These are phyloP conservation scores for Haplosporangium sp. DNA, from an alignment of 371 early-diverging fungal genomes.

Conservation along the genomic window DNA sequence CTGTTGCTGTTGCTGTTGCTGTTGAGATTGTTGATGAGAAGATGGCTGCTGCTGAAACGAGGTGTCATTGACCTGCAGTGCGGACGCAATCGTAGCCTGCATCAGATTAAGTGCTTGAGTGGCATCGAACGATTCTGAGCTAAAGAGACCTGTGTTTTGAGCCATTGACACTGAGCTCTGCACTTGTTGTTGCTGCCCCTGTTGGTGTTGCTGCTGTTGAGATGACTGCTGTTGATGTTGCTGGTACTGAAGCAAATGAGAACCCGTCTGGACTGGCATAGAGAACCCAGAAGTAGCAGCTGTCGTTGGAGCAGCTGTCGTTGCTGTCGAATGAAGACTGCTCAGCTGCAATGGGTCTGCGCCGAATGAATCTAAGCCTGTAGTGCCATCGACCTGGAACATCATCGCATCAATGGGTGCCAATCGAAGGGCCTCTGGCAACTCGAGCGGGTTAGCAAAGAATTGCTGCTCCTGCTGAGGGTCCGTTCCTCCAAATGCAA, in stretches of 20 bases:
- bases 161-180: conserved; percentile 18
- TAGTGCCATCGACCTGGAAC: conserved; percentile 28
- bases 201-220: conserved; percentile 11
- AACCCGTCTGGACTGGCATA: conserved; percentile 10
- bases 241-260: conserved; percentile 27
- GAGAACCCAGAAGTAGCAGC: conserved; percentile 9
- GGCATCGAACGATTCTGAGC: conserved; percentile 2
- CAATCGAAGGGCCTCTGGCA: conserved; percentile 48
- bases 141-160: not conserved
- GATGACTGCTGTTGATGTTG: conserved; percentile 8
- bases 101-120: conserved; percentile 26
- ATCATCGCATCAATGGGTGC: conserved; percentile 47
- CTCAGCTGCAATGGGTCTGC: conserved; percentile 16
- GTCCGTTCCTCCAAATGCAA: conserved; percentile 52
- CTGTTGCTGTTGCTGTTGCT: conserved; percentile 25
- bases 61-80: conserved; percentile 5
- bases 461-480: conserved; percentile 55
- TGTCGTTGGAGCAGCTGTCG: no score
- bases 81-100: conserved; percentile 26
- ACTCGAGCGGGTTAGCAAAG: conserved; percentile 51
- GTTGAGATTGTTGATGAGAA: conserved; percentile 14
- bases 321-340: conserved; percentile 16
- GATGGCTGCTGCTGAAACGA: conserved; percentile 10
- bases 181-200: conserved; percentile 16
- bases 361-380: conserved; percentile 18